phyloP scores from a whole-genome alignment of 2,329 filamentous ascomycete species.

The Cladosporium velox region DNA sequence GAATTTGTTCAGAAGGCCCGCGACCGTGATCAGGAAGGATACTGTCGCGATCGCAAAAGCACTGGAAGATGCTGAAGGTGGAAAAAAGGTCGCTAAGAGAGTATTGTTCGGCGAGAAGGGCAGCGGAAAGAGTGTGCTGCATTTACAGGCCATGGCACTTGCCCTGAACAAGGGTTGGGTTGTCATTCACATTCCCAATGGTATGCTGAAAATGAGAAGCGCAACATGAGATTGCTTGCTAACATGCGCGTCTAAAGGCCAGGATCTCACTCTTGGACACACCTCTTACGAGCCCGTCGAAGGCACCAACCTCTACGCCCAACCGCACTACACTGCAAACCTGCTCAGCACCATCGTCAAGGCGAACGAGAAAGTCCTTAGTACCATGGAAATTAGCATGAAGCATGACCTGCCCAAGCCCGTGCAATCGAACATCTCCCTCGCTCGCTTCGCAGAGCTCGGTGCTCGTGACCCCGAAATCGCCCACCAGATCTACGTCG shows the following conservation, averaged over 20 bases:
- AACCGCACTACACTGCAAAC: constrained; percentile 74
- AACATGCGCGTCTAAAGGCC: constrained; percentile 54
- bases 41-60: constrained; percentile 68
- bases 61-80: constrained; percentile 39
- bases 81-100: constrained; percentile 61
- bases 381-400: constrained; percentile 52
- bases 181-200: constrained; percentile 85
- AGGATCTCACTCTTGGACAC: constrained; percentile 77
- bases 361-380: constrained; percentile 70
- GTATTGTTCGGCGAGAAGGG: constrained; percentile 73
- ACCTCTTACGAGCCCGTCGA: constrained; percentile 74
- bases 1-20: constrained; percentile 80
- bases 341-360: constrained; percentile 72
- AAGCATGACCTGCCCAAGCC: constrained; percentile 61
- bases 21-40: constrained; percentile 75
- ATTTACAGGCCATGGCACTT: constrained; percentile 81
- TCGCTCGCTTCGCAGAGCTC: constrained; percentile 68
- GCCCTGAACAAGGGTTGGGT: constrained; percentile 83
- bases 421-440: constrained; percentile 59
- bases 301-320: constrained; percentile 63
- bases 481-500: constrained; percentile 78
- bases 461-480: constrained; percentile 73
- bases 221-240: not conserved
- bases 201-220: constrained; percentile 51
- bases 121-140: constrained; percentile 82